Base-by-base conservation (phyloP, 257 asterid genomes). In the Lithospermum erythrorhizon region DNA sequence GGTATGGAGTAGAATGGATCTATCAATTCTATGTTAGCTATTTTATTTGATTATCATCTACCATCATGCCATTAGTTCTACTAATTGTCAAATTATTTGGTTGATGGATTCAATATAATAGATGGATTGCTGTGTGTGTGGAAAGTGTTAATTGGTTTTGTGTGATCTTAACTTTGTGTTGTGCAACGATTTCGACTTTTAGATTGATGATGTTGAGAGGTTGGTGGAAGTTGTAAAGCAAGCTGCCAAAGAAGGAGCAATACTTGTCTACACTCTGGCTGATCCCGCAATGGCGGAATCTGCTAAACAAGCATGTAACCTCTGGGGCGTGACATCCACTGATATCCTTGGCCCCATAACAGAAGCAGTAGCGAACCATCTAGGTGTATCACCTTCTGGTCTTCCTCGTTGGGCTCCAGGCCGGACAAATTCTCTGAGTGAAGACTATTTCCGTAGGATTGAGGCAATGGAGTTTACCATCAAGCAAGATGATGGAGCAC, bases 391-490 rank as follows among this genome's bases (percentile, higher is more conserved):
- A 0, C 98, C 98, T 15, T 91, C 98, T 6, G 98, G 98, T 15
- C 87, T 91, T 32, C 67, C 98, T 1, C 83, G 96, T 1, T 91
- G 98, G 98, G 94, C 98, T 21, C 83, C 87, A 3, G 95, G 86
- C 10, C 65, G 98, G 47, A 67, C 21, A 47, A 55, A 20, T 67
- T 47, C 94, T n/a, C 86, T 91, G 1, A 76, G 83, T 6, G 95
- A 84, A 64, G 98, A 85, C 1, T 91, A 91, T 77, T 91, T 91
- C 62, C 66, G 60, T 9, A 78, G 98, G 67, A 84, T 91, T 20
- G 98, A 91, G 77, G 98, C 98, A 19, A 68, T 91, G 25, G 98
- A 91, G 75, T 91, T 91, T 72, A 91, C 98, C 45, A 88, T 91
- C 41, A 91, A 91, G 85, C 98, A 91, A 62, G 98, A 91, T 24